Evolutionary conservation across 768 basidiomycete genomes (phyloP).

Genomic region (Mycena belliarum): DNA sequence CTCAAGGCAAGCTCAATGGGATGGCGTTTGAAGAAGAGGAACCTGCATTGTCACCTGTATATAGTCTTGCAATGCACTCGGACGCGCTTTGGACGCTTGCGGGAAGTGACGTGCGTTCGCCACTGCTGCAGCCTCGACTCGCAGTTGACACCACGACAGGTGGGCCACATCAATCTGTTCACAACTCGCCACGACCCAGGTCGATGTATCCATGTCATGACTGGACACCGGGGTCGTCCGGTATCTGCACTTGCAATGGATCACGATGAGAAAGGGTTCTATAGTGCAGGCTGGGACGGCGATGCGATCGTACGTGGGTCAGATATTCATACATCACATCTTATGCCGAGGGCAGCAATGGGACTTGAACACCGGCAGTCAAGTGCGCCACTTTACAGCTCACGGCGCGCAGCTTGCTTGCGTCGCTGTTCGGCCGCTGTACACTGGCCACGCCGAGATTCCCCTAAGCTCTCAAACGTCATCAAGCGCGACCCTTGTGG

Average conservation of each 20-base stretch:
- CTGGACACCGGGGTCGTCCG: constrained; percentile 69
- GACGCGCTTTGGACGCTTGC: constrained; percentile 93
- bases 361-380: constrained; percentile 92
- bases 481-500: constrained; percentile 21
- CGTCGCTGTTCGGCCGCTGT: constrained; percentile 66
- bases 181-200: constrained; percentile 94
- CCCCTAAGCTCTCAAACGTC: constrained; percentile 10
- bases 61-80: constrained; percentile 88
- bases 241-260: constrained; percentile 84
- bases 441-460: not conserved
- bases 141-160: constrained; percentile 43
- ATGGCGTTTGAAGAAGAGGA: constrained; percentile 47
- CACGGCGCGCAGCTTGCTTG: constrained; percentile 86
- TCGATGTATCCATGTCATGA: constrained; percentile 67
- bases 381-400: constrained; percentile 71
- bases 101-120: constrained; percentile 73
- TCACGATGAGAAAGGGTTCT: constrained; percentile 80
- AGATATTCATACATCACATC: constrained; percentile 14
- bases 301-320: constrained; percentile 68
- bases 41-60: constrained; percentile 66
- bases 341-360: constrained; percentile 68
- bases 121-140: constrained; percentile 11
- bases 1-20: constrained; percentile 28
- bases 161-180: constrained; percentile 90
- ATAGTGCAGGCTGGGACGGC: constrained; percentile 95